Conservation (phyloP, 2,329 filamentous ascomycete species). For the Cladosporium halotolerans region DNA sequence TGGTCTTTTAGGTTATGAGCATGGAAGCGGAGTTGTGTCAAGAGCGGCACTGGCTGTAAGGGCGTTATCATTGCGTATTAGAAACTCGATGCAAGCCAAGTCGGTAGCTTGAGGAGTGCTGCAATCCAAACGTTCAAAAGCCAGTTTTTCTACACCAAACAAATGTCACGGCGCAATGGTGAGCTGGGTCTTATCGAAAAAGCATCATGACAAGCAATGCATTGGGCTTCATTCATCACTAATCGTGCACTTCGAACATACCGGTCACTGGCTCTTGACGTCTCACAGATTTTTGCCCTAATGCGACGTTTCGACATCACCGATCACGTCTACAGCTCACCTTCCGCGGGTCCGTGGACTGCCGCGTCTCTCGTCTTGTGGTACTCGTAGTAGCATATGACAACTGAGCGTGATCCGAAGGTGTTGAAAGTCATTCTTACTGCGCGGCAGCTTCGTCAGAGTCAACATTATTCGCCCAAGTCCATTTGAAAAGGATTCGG, state of each 20-base stretch:
- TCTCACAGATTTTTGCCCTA: too few species aligned
- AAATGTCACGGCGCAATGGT: slow-evolving; percentile 10
- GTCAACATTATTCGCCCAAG: too few species aligned
- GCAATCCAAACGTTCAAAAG: slow-evolving; percentile 12
- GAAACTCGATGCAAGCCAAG: slow-evolving; percentile 11
- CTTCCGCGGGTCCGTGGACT: too few species aligned
- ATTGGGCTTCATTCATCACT: slow-evolving; percentile 4
- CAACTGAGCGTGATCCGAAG: too few species aligned
- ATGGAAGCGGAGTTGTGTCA: slow-evolving; percentile 11
- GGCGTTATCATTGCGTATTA: slow-evolving; percentile 13
- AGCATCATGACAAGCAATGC: slow-evolving; percentile 10
- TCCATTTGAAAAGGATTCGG: too few species aligned
- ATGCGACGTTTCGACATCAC: too few species aligned
- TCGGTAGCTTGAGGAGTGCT: slow-evolving; percentile 12
- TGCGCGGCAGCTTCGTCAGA: too few species aligned
- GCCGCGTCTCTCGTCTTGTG: too few species aligned
- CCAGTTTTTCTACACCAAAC: slow-evolving; percentile 10
- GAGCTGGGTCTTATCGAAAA: slow-evolving; percentile 9
- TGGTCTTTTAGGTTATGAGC: slow-evolving; percentile 76
- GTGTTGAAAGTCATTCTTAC: too few species aligned
- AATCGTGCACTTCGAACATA: neutral
- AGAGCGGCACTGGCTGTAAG: slow-evolving; percentile 10
- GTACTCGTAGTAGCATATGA: too few species aligned
- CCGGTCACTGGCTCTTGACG: too few species aligned
- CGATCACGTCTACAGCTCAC: too few species aligned